Evolutionary conservation across 2,329 filamentous ascomycete species (phyloP), one percentile per base, ranked within the genome.

Genomic region (Grosmannia clavigera): DNA sequence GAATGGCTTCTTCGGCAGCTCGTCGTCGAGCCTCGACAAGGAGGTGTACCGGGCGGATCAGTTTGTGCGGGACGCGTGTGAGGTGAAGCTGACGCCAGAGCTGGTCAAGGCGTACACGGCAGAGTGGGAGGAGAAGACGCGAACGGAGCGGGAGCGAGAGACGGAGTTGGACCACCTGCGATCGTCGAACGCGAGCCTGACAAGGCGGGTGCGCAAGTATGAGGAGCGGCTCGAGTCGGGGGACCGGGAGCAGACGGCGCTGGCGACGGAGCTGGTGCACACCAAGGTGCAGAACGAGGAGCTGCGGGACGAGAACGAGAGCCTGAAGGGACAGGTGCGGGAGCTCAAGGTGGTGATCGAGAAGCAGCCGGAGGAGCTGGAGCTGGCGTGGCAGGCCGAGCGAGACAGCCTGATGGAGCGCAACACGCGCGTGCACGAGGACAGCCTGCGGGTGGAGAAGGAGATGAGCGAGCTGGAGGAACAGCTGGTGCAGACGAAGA

Each of bases 1-100:
- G 72, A 95, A 91, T 52, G 94, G 94, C 16, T 99, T 99, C 78
- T 99, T 99, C 69, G 94, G 94, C 62, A 92, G 87, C 70, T 92
- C 90, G 29, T 91, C 89, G 40, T 85, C 86, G n/a, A 88, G 85
- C 65, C 81, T 90, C 14, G 94, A 99, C 70, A 96, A 96, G 73
- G 94, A 96, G 70, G 84, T 99, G 7, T 99, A 99, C 71, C 86
- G 92, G 57, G 94, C 94, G 19, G 94, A 99, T 70, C 85, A 94
- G 67, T 83, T 99, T 62, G 90, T 99, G 16, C 87, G 88, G 62
- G 94, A 99, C 72, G 94, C 94, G 0, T 96, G 92, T 69, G 86
- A 88, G 40, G 81, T 97, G 58, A 88, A 90, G 68, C 84, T 99
- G 50, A 90, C 90, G 0, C 85, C 89, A 0, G 88, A 95, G 68